These are phyloP conservation scores for Fusarium pininemorale DNA, from an alignment of 2,329 filamentous ascomycete species.

Conservation along the genomic window DNA sequence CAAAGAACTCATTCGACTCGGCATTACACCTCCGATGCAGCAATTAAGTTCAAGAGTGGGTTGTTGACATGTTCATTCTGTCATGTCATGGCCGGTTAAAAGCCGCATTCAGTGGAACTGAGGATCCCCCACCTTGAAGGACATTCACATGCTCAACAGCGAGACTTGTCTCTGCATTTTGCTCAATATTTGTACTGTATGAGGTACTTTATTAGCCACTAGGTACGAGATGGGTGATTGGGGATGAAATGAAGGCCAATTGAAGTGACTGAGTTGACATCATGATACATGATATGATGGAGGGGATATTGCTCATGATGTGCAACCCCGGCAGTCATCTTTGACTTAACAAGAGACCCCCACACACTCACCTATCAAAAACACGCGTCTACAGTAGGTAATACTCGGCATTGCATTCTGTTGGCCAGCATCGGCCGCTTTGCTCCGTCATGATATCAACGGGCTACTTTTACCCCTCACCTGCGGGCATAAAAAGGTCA, in stretches of 20 bases:
- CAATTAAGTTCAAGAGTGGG: not conserved
- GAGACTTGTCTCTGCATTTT: not conserved
- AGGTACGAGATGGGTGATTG: too few species aligned
- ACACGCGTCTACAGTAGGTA: conserved; percentile 17
- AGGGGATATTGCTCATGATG: conserved; percentile 3
- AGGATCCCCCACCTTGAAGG: conserved; percentile 4
- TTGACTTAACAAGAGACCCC: conserved; percentile 1
- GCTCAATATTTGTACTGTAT: not conserved
- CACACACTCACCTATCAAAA: conserved; percentile 7
- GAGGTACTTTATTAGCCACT: accelerated
- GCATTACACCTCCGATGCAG: conserved; percentile 16
- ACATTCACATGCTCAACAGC: conserved; percentile 2
- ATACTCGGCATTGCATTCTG: conserved; percentile 27
- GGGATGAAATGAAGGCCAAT: not conserved
- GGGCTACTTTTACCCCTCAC: conserved; percentile 35
- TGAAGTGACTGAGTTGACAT: conserved; percentile 1
- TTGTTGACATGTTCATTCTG: conserved; percentile 1
- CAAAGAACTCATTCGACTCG: not conserved
- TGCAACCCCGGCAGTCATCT: conserved; percentile 4
- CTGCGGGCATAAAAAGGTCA: conserved; percentile 39
- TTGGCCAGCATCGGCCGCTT: conserved; percentile 22
- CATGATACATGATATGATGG: conserved; percentile 19
- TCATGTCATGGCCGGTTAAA: conserved; percentile 31
- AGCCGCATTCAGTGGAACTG: conserved; percentile 28
- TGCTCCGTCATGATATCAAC: conserved; percentile 36